Percentiles rank a stretch among this genome's conserved stretches.
Evolutionary conservation across 257 asterid genomes (phyloP).

Genomic region (Solanum corneliomulleri): DNA sequence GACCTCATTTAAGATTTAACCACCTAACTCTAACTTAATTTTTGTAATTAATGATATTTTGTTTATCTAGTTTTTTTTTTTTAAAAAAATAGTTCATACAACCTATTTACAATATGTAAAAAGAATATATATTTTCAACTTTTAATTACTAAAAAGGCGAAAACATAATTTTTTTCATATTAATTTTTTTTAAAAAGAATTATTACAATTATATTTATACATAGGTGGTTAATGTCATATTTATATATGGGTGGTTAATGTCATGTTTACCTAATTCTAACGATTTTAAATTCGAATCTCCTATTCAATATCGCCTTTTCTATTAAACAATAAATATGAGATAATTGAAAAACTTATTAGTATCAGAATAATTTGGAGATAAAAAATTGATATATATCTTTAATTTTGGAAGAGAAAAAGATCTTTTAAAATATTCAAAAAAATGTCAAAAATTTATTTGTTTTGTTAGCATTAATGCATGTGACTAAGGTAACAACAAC

Average conservation of each 20-base stretch:
- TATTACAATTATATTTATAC: background rate
- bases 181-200: too few species aligned
- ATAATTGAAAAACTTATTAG: too few species aligned
- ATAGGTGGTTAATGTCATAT: too few species aligned
- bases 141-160: background rate
- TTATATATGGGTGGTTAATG: background rate
- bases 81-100: background rate
- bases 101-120: background rate
- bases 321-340: too few species aligned
- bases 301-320: too few species aligned
- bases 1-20: background rate
- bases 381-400: too few species aligned
- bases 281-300: too few species aligned
- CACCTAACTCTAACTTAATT: background rate
- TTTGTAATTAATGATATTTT: background rate
- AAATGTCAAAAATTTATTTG: too few species aligned
- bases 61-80: too few species aligned
- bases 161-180: too few species aligned
- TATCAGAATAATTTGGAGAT: too few species aligned
- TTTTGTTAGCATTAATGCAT: background rate
- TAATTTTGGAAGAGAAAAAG: background rate
- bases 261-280: background rate
- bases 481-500: background rate
- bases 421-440: too few species aligned
- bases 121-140: background rate